Evolutionary conservation across 139 green algal species (phyloP), one percentile per base, ranked within the genome.

Genomic region (Yamagishiella unicocca): DNA sequence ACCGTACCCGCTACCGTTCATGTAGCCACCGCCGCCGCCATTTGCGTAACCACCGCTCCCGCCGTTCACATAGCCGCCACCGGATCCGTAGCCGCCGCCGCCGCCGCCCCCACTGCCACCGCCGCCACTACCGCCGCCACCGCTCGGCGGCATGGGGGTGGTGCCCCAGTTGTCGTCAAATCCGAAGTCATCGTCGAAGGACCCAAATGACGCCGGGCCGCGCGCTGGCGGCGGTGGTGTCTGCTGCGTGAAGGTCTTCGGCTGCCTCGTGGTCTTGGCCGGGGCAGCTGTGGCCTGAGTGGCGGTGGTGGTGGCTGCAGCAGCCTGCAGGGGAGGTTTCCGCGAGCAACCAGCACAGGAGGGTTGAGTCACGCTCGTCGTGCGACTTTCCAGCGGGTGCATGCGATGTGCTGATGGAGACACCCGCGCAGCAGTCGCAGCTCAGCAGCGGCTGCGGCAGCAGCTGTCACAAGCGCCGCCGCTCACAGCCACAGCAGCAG

Each of bases 151-250:
- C 74, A 82, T 7, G 29, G 73, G 73, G 14, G 43, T n/a, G 55
- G 77, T 42, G 19, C 55, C 75, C 53, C 50, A 75, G 12, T 38
- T 42, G 22, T 75, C 79, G 7, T 85, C 79, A 64, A 85, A 85
- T 0, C 40, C 31, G 22, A 85, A 76, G 64, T 85, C 79, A 21
- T 61, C 79, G 40, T 76, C 50, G 24, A 64, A 64, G 9, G 42
- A 66, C n/a, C 35, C 12, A n/a, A 76, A 85, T 0, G 40, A 75
- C 9, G n/a, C 14, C 5, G 58, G 40, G 2, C 22, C 79, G 27
- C 79, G 79, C 6, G 42, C 40, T 1, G 61, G 79, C 5, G 42
- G 43, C 40, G 79, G 24, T 0, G 79, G 58, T 25, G 43, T 9
- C 29, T 61, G 71, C 71, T 55, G 40, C 42, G 43, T 80, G 43